Conservation (phyloP, 2,329 filamentous ascomycete genomes). For the Cercospora berteroae region DNA sequence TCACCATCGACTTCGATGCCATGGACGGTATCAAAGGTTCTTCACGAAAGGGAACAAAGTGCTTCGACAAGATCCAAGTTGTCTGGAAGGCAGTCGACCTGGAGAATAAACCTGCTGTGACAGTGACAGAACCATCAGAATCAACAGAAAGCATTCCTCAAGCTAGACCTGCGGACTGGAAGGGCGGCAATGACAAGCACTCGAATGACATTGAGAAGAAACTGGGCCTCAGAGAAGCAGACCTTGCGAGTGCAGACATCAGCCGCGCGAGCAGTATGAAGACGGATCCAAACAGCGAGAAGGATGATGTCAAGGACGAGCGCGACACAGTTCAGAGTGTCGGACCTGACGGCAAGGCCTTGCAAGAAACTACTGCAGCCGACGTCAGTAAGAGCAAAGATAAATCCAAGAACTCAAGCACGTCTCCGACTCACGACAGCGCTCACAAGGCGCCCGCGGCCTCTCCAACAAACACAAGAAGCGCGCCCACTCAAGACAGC, state of each 20-base stretch:
- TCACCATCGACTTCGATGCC: slow-evolving; percentile 68
- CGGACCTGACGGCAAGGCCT: slow-evolving; percentile 20
- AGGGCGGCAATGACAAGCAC: slow-evolving; percentile 50
- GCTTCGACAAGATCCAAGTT: slow-evolving; percentile 78
- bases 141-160: slow-evolving; percentile 69
- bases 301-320: slow-evolving; percentile 31
- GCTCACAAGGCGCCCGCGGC: background rate
- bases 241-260: slow-evolving; percentile 63
- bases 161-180: slow-evolving; percentile 71
- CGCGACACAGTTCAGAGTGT: slow-evolving; percentile 28
- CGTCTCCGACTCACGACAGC: background rate
- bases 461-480: background rate
- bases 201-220: slow-evolving; percentile 53
- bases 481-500: background rate
- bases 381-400: background rate
- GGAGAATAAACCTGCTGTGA: slow-evolving; percentile 36
- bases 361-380: slow-evolving; percentile 1
- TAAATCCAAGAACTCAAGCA: background rate
- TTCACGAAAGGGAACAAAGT: slow-evolving; percentile 73
- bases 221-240: slow-evolving; percentile 66
- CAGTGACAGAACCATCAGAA: slow-evolving; percentile 62
- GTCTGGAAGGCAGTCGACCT: slow-evolving; percentile 65
- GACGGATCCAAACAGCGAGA: slow-evolving; percentile 17
- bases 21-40: slow-evolving; percentile 97
- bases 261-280: slow-evolving; percentile 70